phyloP scores from a whole-genome alignment of 2,329 filamentous ascomycete species.

The Decorospora gaudefroyi region DNA sequence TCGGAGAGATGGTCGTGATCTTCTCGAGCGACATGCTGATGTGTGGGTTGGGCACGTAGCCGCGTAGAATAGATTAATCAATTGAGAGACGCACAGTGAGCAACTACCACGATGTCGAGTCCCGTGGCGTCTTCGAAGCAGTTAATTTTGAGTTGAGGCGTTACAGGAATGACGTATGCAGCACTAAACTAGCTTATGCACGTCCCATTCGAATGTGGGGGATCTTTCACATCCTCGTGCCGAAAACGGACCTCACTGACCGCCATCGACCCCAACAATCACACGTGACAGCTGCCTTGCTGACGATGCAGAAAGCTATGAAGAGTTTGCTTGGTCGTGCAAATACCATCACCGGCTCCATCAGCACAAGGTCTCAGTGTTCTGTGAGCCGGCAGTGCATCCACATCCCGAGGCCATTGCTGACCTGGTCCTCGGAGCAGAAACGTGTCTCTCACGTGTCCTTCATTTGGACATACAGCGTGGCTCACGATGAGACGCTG shows the following conservation, averaged over 20 bases:
- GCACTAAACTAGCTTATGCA: conserved; percentile 11
- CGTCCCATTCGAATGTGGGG: conserved; percentile 10
- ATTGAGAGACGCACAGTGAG: conserved; percentile 10
- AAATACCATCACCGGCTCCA: not conserved
- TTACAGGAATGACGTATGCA: conserved; percentile 22
- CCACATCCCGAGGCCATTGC: conserved; percentile 2
- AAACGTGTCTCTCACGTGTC: not conserved
- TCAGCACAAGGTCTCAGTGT: not conserved
- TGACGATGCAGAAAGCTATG: not conserved
- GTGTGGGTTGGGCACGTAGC: conserved; percentile 12
- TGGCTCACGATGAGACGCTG: conserved; percentile 1
- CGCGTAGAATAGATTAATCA: conserved; percentile 24
- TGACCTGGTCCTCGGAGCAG: conserved; percentile 9
- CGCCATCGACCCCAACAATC: conserved; percentile 6
- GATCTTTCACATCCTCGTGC: conserved; percentile 14
- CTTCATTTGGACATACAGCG: not conserved
- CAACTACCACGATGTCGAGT: conserved; percentile 13
- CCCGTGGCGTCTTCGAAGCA: conserved; percentile 14
- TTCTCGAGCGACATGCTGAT: conserved; percentile 59
- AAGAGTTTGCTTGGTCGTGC: not conserved
- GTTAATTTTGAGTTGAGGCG: conserved; percentile 25
- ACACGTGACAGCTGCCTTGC: not conserved
- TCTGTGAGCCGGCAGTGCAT: conserved; percentile 2
- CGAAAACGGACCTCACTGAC: conserved; percentile 13
- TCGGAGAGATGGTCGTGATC: conserved; percentile 83